Evolutionary conservation across 164 flowering plant genomes (phyloP), one percentile per base, ranked within the genome.

Genomic region (Chloranthus sessilifolius): DNA sequence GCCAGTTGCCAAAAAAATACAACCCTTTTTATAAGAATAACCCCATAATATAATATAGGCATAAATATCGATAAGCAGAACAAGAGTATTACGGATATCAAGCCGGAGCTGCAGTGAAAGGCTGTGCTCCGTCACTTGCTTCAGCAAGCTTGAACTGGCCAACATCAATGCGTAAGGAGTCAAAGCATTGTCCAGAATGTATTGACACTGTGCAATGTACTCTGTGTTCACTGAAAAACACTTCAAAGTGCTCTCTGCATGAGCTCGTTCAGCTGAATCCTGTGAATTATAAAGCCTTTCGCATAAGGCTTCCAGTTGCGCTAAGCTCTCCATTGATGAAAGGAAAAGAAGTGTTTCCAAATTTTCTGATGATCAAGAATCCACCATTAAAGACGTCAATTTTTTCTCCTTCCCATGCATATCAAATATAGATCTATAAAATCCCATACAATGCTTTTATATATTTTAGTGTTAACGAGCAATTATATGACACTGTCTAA

Each of bases 211-310:
- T 19, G 97, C 75, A 48, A 92, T 92, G 67, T 85, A 92, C 45
- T 92, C 99, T 19, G 73, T 67, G 53, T 84, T 92, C 44, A 78
- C 69, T 7, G 96, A 88, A 64, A 92, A 88, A 68, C 94, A 83
- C 67, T 85, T 86, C 68, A 92, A 62, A 21, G 95, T 79, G 74
- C 75, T 88, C 78, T 92, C 99, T 10, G 88, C 97, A 50, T 86
- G 94, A 26, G 94, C 94, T 46, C 99, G 68, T 60, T 92, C 99
- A 11, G 75, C 87, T 4, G 88, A 76, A 63, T 92, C 95, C 68
- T 85, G 95, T 12, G 99, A 86, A 68, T 88, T 92, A 72, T 92
- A 92, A 30, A 92, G 88, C 75, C 97, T 80, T 72, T 92, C 99
- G 34, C 99, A 92, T 69, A 92, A 63, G 15, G 90, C 94, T 74